Evolutionary conservation across 169 alveolate genomes (phyloP), one percentile per base, ranked within the genome.

Genomic region (Sarcocystis neurona): DNA sequence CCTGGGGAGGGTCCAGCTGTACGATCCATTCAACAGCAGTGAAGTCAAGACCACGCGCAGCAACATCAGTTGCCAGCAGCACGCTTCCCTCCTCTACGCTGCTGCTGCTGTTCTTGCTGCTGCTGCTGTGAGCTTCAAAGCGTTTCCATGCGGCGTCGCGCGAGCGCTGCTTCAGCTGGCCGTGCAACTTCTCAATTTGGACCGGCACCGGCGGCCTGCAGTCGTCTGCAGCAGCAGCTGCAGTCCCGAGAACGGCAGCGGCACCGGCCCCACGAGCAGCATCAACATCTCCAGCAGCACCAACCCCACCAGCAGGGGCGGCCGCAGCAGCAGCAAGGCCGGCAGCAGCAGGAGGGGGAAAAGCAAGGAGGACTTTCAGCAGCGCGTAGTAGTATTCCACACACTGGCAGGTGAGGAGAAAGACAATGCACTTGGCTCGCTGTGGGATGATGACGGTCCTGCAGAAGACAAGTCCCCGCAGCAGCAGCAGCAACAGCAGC

Each of bases 31-130:
- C 98, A 10, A 99, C 99, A 66, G 95, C 94, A 20, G 99, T 99
- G 78, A 99, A 96, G 93, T 99, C 99, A 20, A 99, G 92, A 12
- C 99, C 99, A 79, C 99, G 94, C 58, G 99, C 97, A 0, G 99
- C 99, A 0, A 99, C 99, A 92, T 99, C 99, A 23, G 99, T 99
- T 12, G 99, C 99, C 34, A 98, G 96, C 91, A 98, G 95, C 37
- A 98, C 95, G 75, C 94, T 95, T 53, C 60, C 63, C n/a, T n/a
- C n/a, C n/a, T n/a, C n/a, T n/a, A n/a, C n/a, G n/a, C n/a, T n/a
- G n/a, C n/a, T n/a, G n/a, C n/a, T n/a, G 53, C 74, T 44, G 39
- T 48, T 8, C 72, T 89, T 34, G 82, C 68, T 20, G 75, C 44
- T 43, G 74, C 10, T 12, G 89, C 79, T 20, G 70, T 78, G 8